phyloP scores from a whole-genome alignment of 176 grass and related monocot species.

The Miscanthus lutarioriparius region DNA sequence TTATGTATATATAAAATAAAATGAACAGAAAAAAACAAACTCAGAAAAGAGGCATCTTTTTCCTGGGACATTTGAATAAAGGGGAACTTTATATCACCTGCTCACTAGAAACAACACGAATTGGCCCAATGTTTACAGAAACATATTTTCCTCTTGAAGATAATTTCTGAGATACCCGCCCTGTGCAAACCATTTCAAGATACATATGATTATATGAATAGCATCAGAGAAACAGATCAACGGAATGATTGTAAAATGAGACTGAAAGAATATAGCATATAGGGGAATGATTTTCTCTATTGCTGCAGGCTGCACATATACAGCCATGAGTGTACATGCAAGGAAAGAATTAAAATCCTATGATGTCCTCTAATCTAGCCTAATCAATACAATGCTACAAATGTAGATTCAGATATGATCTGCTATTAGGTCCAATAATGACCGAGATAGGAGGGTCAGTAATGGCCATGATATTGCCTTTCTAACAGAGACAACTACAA shows the following conservation, averaged over 20 bases:
- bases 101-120: conserved; percentile 88
- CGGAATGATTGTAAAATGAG: not conserved
- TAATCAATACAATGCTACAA: not conserved
- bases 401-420: not conserved
- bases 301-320: not conserved
- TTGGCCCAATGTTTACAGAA: conserved; percentile 91
- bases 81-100: conserved; percentile 46
- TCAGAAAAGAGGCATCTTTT: not conserved
- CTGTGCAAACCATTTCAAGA: conserved; percentile 47
- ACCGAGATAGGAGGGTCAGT: not conserved
- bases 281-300: not conserved
- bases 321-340: not conserved
- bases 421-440: not conserved
- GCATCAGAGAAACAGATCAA: not conserved
- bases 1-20: not conserved
- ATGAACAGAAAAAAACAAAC: not conserved
- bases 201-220: not conserved
- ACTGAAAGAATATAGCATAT: not conserved
- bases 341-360: not conserved
- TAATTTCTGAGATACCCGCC: conserved; percentile 76
- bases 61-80: not conserved
- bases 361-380: not conserved
- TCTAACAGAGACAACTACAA: not conserved
- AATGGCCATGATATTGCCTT: not conserved
- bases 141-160: conserved; percentile 91